Conservation (phyloP, 179 eudicot species). For the Drosera spatulata region DNA sequence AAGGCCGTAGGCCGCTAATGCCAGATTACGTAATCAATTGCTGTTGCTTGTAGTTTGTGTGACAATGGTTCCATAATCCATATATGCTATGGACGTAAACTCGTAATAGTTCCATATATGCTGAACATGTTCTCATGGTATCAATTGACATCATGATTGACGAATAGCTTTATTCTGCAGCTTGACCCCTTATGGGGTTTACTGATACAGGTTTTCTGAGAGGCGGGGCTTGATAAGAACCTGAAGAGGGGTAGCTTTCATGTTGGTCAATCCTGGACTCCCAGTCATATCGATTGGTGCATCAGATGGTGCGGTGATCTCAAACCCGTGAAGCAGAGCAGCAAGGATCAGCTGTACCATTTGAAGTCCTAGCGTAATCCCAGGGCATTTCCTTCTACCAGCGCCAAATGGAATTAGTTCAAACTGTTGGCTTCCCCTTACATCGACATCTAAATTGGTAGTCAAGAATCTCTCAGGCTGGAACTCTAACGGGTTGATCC, state of each 20-base stretch:
- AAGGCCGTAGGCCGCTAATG: no score
- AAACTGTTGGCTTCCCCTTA: conserved; percentile 21
- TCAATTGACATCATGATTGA: no score
- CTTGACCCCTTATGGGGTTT: no score
- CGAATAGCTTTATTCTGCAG: no score
- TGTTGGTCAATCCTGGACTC: conserved; percentile 8
- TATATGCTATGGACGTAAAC: no score
- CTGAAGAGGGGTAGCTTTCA: conserved; percentile 6
- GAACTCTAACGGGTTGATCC: conserved; percentile 28
- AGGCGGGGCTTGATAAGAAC: conserved; percentile 7
- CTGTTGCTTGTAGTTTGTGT: no score
- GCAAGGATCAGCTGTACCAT: conserved; percentile 19
- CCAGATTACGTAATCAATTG: no score
- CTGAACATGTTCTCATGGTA: no score
- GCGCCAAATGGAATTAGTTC: conserved; percentile 36
- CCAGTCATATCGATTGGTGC: conserved; percentile 13
- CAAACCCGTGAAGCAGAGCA: conserved; percentile 22
- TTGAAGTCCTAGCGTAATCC: conserved; percentile 13
- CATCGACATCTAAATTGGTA: conserved; percentile 18
- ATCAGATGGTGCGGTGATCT: conserved; percentile 3
- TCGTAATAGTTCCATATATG: no score
- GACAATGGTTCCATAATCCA: no score
- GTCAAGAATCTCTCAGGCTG: conserved; percentile 37
- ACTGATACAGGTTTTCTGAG: neutral
- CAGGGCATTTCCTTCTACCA: conserved; percentile 36